phyloP scores from a whole-genome alignment of 768 basidiomycete genomes.

The Trametes sanguinea region DNA sequence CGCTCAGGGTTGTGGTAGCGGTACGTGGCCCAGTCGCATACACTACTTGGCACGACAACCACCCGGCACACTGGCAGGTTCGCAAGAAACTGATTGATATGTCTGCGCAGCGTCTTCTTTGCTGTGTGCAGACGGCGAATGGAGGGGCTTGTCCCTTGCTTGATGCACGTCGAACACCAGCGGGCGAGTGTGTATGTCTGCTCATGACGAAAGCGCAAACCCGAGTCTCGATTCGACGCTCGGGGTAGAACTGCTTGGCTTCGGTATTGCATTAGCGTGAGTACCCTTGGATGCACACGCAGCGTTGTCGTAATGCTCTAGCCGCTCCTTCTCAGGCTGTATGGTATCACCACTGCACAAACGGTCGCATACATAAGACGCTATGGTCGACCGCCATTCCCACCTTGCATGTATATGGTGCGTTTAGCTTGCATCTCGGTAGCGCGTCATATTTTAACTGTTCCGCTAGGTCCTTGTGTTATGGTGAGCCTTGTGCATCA shows the following conservation, averaged over 20 bases:
- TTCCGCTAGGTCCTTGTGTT: background rate
- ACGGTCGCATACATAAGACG: background rate
- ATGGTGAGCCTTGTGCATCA: background rate
- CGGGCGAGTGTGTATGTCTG: constrained; percentile 4
- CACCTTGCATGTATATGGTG: constrained; percentile 9
- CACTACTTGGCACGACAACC: too few relatives aligned
- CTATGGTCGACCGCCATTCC: background rate
- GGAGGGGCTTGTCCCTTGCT: background rate
- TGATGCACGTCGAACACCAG: background rate
- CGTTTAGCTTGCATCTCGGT: background rate
- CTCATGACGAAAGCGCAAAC: background rate
- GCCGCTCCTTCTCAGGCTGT: background rate
- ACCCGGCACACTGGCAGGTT: too few relatives aligned
- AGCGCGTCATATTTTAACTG: too few relatives aligned
- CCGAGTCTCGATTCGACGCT: constrained; percentile 9
- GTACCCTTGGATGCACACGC: background rate
- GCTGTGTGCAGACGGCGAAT: background rate
- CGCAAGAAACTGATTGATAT: too few relatives aligned
- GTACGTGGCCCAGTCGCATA: too few relatives aligned
- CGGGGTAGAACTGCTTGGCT: constrained; percentile 10
- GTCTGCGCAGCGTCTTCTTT: too few relatives aligned
- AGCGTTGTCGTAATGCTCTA: too few relatives aligned
- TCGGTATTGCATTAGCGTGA: constrained; percentile 6
- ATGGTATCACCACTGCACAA: constrained; percentile 8
- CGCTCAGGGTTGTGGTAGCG: too few relatives aligned